These are phyloP conservation scores for Microcyclospora pomicola DNA, from an alignment of 2,329 filamentous ascomycete genomes.

Conservation along the genomic window DNA sequence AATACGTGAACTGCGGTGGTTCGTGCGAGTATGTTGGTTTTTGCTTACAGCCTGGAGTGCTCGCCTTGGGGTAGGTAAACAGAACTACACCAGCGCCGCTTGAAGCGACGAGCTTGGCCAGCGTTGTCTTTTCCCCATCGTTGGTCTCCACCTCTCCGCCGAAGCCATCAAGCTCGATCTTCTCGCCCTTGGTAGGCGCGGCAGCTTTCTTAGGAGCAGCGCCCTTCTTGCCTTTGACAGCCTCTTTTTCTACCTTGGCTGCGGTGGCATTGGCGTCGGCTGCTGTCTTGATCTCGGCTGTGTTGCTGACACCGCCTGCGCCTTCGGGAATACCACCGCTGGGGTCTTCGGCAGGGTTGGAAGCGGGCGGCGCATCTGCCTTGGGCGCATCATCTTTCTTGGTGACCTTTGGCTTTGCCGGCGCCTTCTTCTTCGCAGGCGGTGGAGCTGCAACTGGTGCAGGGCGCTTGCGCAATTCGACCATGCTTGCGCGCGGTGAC, in stretches of 20 bases:
- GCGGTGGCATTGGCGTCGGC: constrained; percentile 5
- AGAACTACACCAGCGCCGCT: constrained; percentile 79
- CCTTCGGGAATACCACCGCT: constrained; percentile 8
- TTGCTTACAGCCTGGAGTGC: constrained; percentile 79
- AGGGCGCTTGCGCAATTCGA: constrained; percentile 51
- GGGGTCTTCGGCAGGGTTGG: constrained; percentile 7
- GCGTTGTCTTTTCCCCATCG: constrained; percentile 63
- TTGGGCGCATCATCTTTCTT: constrained; percentile 12
- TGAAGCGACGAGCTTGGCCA: constrained; percentile 67
- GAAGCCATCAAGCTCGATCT: constrained; percentile 40
- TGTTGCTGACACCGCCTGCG: constrained; percentile 6
- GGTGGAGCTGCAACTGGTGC: constrained; percentile 36
- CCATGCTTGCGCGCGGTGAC: constrained; percentile 24
- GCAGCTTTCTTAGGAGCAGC: constrained; percentile 9
- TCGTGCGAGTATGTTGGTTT: not conserved
- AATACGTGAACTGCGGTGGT: not conserved
- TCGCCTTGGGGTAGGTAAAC: constrained; percentile 92
- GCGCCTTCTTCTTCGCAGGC: constrained; percentile 33
- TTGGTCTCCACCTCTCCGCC: constrained; percentile 68
- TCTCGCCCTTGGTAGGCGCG: constrained; percentile 35
- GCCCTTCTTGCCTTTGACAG: constrained; percentile 8
- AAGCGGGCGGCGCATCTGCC: constrained; percentile 5
- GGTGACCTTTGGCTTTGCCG: constrained; percentile 23
- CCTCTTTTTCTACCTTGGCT: constrained; percentile 3
- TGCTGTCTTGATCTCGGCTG: constrained; percentile 5